These are phyloP conservation scores for Orbilia ellipsospora DNA, from an alignment of 2,329 filamentous ascomycete species.

Conservation along the genomic window DNA sequence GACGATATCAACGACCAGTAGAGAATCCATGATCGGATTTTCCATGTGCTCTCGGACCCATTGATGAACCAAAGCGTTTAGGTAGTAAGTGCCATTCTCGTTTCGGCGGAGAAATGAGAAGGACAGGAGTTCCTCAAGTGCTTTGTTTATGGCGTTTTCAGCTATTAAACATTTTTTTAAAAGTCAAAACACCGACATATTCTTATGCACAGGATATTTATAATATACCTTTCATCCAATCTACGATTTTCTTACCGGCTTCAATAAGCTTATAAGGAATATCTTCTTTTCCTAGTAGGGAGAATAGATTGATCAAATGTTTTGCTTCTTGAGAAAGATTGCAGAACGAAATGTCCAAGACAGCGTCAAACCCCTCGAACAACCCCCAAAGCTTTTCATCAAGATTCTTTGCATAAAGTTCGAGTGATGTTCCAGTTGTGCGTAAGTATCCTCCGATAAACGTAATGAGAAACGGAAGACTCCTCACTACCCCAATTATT, in stretches of 20 bases:
- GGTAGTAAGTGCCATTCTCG: background rate
- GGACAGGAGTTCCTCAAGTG: constrained; percentile 8
- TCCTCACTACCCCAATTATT: too few species aligned
- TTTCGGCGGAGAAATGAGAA: constrained; percentile 2
- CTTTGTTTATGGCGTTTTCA: constrained; percentile 6
- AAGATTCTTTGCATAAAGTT: background rate
- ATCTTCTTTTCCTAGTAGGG: constrained; percentile 28
- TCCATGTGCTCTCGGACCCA: constrained; percentile 18
- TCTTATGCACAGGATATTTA: too few species aligned
- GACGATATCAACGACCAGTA: constrained; percentile 5
- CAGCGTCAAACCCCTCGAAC: background rate
- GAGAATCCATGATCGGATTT: constrained; percentile 2
- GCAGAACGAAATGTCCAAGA: constrained; percentile 19
- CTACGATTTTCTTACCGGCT: background rate
- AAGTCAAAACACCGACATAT: constrained; percentile 10
- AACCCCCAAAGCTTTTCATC: constrained; percentile 1
- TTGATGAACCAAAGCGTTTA: constrained; percentile 17
- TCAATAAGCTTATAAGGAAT: constrained; percentile 9
- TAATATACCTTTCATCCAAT: constrained; percentile 31
- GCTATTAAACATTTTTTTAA: background rate
- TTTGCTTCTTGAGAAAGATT: constrained; percentile 13
- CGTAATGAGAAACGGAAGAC: constrained; percentile 16
- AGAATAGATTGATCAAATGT: constrained; percentile 18
- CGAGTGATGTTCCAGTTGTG: constrained; percentile 2
- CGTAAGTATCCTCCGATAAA: constrained; percentile 14